Conservation (phyloP, 1,139 yeast genomes). For the Zygoascus meyerae region DNA sequence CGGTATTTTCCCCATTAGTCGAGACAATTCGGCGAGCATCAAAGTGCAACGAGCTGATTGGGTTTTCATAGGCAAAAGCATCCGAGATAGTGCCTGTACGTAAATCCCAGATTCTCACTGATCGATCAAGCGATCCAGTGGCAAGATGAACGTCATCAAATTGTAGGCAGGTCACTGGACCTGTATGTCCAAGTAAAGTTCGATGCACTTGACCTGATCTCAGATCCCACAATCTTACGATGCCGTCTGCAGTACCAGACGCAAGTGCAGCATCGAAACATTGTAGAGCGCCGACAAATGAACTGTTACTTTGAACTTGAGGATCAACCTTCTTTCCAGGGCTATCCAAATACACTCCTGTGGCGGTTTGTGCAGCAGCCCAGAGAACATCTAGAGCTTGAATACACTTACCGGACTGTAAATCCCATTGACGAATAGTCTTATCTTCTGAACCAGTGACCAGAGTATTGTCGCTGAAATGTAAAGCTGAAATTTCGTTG, state of each 20-base stretch:
- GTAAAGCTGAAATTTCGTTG: conserved; percentile 57
- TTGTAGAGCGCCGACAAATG: conserved; percentile 53
- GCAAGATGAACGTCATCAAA: conserved; percentile 59
- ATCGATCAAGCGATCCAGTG: conserved; percentile 60
- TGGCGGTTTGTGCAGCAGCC: conserved; percentile 40
- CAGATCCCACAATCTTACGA: conserved; percentile 70
- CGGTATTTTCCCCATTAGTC: conserved; percentile 44
- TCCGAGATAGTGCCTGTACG: conserved; percentile 58
- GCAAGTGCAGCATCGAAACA: conserved; percentile 68
- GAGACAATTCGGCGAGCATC: conserved; percentile 50
- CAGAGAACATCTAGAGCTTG: conserved; percentile 58
- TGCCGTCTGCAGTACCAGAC: conserved; percentile 70
- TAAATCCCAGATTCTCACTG: conserved; percentile 66
- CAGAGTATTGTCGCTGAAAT: conserved; percentile 44
- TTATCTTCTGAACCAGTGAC: conserved; percentile 56
- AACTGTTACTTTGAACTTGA: not conserved
- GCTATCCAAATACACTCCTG: conserved; percentile 6
- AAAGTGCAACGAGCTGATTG: conserved; percentile 49
- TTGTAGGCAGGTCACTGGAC: conserved; percentile 61
- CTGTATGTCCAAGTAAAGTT: conserved; percentile 63
- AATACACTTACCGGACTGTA: conserved; percentile 49
- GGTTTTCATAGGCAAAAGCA: conserved; percentile 51
- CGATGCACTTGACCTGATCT: conserved; percentile 64
- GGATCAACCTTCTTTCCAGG: not conserved
- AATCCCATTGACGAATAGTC: conserved; percentile 58